A percentile compares a stretch with the other conserved stretches of the same genome.
Conservation (phyloP, 345 rosid species). For the Moringa oleifera region DNA sequence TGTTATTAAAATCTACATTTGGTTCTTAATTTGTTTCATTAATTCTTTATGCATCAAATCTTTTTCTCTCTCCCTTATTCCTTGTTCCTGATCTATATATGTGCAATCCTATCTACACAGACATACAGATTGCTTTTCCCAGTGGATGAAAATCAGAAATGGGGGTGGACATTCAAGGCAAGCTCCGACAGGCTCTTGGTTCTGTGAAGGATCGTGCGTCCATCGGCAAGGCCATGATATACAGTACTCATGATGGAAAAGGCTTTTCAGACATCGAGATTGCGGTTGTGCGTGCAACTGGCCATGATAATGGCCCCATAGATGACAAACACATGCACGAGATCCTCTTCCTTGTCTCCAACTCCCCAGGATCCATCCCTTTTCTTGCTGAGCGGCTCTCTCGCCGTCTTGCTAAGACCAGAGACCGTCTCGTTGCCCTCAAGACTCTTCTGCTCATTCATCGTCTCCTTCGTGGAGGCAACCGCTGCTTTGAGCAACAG, state of each 20-base stretch:
- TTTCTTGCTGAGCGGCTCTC: slow-evolving; percentile 75
- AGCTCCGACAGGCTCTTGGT: slow-evolving; percentile 55
- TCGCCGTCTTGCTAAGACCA: slow-evolving; percentile 68
- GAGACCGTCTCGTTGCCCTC: slow-evolving; percentile 61
- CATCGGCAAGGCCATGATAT: slow-evolving; percentile 67
- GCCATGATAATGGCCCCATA: slow-evolving; percentile 49
- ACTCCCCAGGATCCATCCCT: slow-evolving; percentile 55
- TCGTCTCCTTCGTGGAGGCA: slow-evolving; percentile 85
- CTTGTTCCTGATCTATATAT: slow-evolving; percentile 12
- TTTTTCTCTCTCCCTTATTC: not conserved
- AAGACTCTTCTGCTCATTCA: slow-evolving; percentile 73
- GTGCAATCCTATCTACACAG: slow-evolving; percentile 14
- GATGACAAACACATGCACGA: slow-evolving; percentile 72
- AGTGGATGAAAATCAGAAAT: slow-evolving; percentile 14
- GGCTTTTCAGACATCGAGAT: slow-evolving; percentile 57
- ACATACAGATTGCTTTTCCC: too few relatives aligned
- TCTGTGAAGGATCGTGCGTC: slow-evolving; percentile 72
- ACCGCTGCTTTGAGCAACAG: slow-evolving; percentile 58
- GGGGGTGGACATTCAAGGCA: slow-evolving; percentile 52
- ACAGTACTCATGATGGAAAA: slow-evolving; percentile 32
- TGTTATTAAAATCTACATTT: slow-evolving; percentile 11
- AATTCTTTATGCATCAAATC: slow-evolving; percentile 7
- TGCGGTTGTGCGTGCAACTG: slow-evolving; percentile 75
- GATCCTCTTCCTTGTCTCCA: slow-evolving; percentile 78
- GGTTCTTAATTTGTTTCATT: slow-evolving; percentile 24